Evolutionary conservation across 225 moss, liverwort and hornwort genomes (phyloP).

Genomic region (Bryum argenteum): DNA sequence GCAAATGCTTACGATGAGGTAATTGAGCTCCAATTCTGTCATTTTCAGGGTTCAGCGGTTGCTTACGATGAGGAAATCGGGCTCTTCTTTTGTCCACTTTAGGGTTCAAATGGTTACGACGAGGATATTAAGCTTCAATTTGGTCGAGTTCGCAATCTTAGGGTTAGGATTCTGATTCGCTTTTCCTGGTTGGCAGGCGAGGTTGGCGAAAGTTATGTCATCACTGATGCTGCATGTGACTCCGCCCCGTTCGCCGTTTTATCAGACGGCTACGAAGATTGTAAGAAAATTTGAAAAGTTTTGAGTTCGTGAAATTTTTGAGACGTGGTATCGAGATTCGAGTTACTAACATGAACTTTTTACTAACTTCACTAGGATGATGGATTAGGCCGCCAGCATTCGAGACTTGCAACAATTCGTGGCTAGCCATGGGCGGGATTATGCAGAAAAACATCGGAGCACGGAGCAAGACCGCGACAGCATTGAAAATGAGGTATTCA

Average conservation of each 20-base stretch:
- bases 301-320: background rate
- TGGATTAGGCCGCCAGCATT: conserved; percentile 78
- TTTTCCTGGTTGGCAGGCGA: conserved; percentile 55
- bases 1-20: conserved; percentile 82
- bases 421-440: conserved; percentile 75
- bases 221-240: conserved; percentile 79
- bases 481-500: conserved; percentile 97
- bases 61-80: background rate
- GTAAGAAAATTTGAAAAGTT: conserved; percentile 46
- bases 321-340: conserved; percentile 10
- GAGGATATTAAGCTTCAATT: too few relatives aligned
- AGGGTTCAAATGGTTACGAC: background rate
- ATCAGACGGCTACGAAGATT: conserved; percentile 73
- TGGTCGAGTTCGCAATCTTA: too few relatives aligned
- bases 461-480: conserved; percentile 94
- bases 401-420: conserved; percentile 85
- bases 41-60: conserved; percentile 10
- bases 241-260: conserved; percentile 67
- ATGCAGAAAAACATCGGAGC: conserved; percentile 83
- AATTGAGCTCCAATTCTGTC: background rate
- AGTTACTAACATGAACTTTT: conserved; percentile 7
- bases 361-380: conserved; percentile 21
- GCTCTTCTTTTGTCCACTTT: background rate
- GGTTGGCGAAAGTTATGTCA: conserved; percentile 75
- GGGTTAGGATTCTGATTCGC: background rate